Conservation (phyloP, 345 rosid species). For the Eucalyptus caleyi region DNA sequence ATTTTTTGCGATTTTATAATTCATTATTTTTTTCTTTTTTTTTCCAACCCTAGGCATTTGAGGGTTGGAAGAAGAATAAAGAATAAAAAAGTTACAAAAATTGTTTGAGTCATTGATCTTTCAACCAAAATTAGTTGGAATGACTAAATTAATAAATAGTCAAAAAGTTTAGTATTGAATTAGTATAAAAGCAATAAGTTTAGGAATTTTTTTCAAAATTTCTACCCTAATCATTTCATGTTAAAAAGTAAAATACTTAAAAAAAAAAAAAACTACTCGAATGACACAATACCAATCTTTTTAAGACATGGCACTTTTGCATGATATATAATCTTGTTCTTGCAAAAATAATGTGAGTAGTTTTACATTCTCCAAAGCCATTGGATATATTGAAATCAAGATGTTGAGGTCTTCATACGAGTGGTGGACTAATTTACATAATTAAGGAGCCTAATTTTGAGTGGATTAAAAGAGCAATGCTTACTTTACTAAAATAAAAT, state of each 20-base stretch:
- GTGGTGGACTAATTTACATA: neutral
- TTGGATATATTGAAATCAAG: neutral
- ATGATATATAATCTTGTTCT: neutral
- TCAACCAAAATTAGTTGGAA: fast-evolving
- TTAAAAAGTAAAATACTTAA: neutral
- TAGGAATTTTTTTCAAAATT: too few relatives aligned
- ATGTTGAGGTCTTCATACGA: neutral
- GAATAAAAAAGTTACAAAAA: too few relatives aligned
- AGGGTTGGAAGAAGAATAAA: neutral
- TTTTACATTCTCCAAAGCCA: neutral
- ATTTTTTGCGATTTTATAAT: neutral
- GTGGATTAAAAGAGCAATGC: neutral
- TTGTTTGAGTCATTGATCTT: fast-evolving
- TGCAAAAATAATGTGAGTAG: neutral
- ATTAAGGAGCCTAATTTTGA: neutral
- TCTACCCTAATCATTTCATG: neutral
- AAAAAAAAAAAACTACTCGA: neutral
- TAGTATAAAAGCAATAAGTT: too few relatives aligned
- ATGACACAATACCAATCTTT: neutral
- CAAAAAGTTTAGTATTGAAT: too few relatives aligned
- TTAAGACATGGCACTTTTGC: neutral
- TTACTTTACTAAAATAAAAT: neutral
- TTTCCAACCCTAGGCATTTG: neutral
- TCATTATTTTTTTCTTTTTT: too few relatives aligned
- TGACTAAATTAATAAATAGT: too few relatives aligned